Evolutionary conservation across 1,284 basidiomycete species (phyloP).

Genomic region (Pulveroboletus sp.): DNA sequence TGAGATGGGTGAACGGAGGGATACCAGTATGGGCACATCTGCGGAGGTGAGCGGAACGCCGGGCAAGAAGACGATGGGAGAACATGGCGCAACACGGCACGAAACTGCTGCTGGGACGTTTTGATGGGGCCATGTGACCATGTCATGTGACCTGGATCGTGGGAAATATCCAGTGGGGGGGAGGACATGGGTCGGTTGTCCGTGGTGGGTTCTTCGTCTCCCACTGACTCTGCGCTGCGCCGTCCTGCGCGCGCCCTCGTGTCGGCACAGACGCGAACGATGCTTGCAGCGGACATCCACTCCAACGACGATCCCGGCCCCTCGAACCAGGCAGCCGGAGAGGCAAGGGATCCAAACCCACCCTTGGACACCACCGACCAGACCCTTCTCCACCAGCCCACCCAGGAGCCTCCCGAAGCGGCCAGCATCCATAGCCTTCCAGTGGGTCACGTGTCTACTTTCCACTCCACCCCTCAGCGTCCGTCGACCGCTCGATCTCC

Average conservation of each 20-base stretch:
- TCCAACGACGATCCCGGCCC: constrained; percentile 1
- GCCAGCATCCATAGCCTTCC: constrained; percentile 63
- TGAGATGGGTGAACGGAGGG: constrained; percentile 36
- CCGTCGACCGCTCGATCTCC: constrained; percentile 31
- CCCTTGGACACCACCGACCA: neutral
- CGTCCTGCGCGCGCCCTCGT: neutral
- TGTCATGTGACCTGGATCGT: constrained; percentile 20
- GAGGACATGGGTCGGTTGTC: neutral
- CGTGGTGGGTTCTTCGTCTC: constrained; percentile 3
- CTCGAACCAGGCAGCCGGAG: neutral
- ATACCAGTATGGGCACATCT: constrained; percentile 22
- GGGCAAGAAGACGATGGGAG: constrained; percentile 1
- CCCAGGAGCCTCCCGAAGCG: constrained; percentile 40
- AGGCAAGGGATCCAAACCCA: neutral
- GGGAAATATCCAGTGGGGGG: constrained; percentile 12
- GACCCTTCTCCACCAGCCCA: constrained; percentile 13
- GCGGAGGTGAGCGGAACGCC: neutral
- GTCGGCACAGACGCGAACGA: too few species aligned
- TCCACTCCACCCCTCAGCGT: constrained; percentile 27
- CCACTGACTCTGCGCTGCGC: neutral
- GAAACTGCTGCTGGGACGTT: too few species aligned
- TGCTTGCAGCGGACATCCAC: neutral
- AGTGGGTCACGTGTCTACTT: constrained; percentile 49
- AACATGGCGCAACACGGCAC: neutral
- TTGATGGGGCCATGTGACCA: too few species aligned